Evolutionary conservation across 352 stramenopile species (phyloP).

Genomic region (Globisporangium radiosum): DNA sequence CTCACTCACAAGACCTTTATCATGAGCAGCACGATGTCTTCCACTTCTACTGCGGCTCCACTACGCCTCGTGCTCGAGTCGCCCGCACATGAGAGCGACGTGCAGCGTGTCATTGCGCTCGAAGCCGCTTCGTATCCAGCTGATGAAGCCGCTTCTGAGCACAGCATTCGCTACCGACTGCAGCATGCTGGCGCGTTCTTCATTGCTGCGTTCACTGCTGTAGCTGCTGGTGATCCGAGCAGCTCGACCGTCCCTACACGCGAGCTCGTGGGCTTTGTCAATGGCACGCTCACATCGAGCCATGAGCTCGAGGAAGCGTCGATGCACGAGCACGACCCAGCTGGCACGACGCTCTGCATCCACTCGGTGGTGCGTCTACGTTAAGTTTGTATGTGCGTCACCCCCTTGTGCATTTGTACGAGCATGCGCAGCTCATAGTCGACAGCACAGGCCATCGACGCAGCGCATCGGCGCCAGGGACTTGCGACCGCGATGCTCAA

Average conservation of each 20-base stretch:
- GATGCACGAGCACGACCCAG: slow-evolving; percentile 75
- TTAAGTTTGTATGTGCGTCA: too few relatives aligned
- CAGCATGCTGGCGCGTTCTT: slow-evolving; percentile 78
- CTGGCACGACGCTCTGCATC: slow-evolving; percentile 78
- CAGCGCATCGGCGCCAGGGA: slow-evolving; percentile 56
- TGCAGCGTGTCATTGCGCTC: slow-evolving; percentile 35
- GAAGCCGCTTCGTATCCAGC: slow-evolving; percentile 68
- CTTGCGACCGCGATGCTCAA: slow-evolving; percentile 76
- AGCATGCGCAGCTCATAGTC: too few relatives aligned
- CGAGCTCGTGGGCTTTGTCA: slow-evolving; percentile 87
- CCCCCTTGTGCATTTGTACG: too few relatives aligned
- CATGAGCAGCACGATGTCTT: too few relatives aligned
- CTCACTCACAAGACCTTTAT: neutral
- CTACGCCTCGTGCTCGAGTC: neutral
- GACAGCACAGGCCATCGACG: slow-evolving; percentile 20
- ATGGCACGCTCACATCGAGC: slow-evolving; percentile 60
- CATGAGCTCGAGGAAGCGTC: slow-evolving; percentile 54
- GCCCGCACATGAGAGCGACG: slow-evolving; percentile 17
- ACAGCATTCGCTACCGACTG: slow-evolving; percentile 77
- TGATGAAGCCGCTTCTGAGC: slow-evolving; percentile 83
- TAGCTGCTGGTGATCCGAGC: too few relatives aligned
- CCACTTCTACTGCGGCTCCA: neutral
- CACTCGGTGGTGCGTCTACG: slow-evolving; percentile 60
- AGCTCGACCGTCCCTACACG: too few relatives aligned
- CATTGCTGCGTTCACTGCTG: slow-evolving; percentile 13